Conservation (phyloP, 805 yeast species). For the Komagataella populi region DNA sequence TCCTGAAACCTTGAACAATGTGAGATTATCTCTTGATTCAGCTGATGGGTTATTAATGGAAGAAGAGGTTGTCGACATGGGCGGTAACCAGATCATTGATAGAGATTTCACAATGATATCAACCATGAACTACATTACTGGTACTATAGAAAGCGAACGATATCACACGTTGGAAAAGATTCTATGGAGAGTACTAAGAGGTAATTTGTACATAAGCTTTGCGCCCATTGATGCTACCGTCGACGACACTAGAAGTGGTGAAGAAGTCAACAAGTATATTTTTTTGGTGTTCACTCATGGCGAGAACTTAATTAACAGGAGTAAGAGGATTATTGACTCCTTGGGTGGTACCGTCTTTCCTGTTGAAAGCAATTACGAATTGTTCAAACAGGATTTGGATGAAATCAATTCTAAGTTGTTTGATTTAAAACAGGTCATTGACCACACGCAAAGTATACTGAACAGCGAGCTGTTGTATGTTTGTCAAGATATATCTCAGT, state of each 20-base stretch:
- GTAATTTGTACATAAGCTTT: slow-evolving; percentile 74
- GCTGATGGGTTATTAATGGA: slow-evolving; percentile 11
- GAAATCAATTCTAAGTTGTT: slow-evolving; percentile 31
- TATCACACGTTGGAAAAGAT: slow-evolving; percentile 66
- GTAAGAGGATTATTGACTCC: slow-evolving; percentile 73
- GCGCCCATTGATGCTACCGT: slow-evolving; percentile 60
- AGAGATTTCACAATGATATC: slow-evolving; percentile 21
- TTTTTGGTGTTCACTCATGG: slow-evolving; percentile 93
- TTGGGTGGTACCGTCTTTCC: slow-evolving; percentile 68
- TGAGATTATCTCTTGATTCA: slow-evolving; percentile 14
- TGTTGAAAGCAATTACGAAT: slow-evolving; percentile 28
- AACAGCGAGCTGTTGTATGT: slow-evolving; percentile 67
- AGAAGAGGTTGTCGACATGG: slow-evolving; percentile 12
- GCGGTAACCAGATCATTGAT: slow-evolving; percentile 6
- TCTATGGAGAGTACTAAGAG: slow-evolving; percentile 86
- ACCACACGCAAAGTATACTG: slow-evolving; percentile 54
- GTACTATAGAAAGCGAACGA: slow-evolving; percentile 64
- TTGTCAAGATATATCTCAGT: slow-evolving; percentile 58
- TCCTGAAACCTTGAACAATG: slow-evolving; percentile 12
- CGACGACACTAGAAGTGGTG: slow-evolving; percentile 42
- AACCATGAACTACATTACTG: slow-evolving; percentile 46
- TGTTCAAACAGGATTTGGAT: slow-evolving; percentile 30
- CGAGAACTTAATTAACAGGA: slow-evolving; percentile 48
- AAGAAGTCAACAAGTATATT: slow-evolving; percentile 54
- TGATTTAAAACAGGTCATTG: slow-evolving; percentile 37